A percentile compares a stretch with the other conserved stretches of the same genome.
These are phyloP conservation scores for Cladobotryum mycophilum DNA, from an alignment of 2,329 filamentous ascomycete genomes.

Conservation along the genomic window DNA sequence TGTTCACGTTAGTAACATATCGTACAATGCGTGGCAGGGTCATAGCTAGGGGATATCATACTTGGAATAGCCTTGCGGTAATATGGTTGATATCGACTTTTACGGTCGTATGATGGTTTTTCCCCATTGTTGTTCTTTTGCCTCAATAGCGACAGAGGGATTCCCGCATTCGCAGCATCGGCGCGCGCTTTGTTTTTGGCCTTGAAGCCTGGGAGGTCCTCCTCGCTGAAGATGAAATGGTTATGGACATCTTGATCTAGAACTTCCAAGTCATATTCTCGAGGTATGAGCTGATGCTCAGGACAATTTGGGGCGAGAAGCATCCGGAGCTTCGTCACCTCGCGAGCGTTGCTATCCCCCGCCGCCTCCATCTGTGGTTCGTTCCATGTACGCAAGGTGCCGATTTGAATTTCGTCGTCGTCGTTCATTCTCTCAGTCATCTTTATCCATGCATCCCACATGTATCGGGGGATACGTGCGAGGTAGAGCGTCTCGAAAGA, in stretches of 20 bases:
- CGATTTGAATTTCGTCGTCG: constrained; percentile 75
- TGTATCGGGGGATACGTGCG: constrained; percentile 68
- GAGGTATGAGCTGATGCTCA: constrained; percentile 70
- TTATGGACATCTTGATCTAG: constrained; percentile 62
- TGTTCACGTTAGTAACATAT: constrained; percentile 16
- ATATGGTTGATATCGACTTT: constrained; percentile 49
- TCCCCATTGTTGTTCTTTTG: constrained; percentile 19
- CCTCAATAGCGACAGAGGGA: constrained; percentile 50
- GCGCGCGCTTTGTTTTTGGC: constrained; percentile 45
- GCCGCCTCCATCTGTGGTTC: constrained; percentile 48
- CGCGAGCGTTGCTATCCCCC: constrained; percentile 32
- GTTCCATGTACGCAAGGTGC: constrained; percentile 60
- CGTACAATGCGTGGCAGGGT: background rate
- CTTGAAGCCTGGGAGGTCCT: constrained; percentile 63
- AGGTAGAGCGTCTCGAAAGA: constrained; percentile 55
- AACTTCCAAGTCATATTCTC: constrained; percentile 78
- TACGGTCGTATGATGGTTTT: constrained; percentile 40
- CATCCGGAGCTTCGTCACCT: constrained; percentile 47
- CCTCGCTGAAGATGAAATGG: constrained; percentile 89
- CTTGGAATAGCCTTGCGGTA: constrained; percentile 69
- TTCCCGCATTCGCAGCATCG: constrained; percentile 52
- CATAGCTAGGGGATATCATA: constrained; percentile 34
- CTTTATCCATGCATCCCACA: constrained; percentile 71
- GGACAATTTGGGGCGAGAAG: constrained; percentile 59
- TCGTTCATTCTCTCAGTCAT: constrained; percentile 57